These are phyloP conservation scores for Macaranga tanarius DNA, from an alignment of 441 rosid genomes.

Conservation along the genomic window DNA sequence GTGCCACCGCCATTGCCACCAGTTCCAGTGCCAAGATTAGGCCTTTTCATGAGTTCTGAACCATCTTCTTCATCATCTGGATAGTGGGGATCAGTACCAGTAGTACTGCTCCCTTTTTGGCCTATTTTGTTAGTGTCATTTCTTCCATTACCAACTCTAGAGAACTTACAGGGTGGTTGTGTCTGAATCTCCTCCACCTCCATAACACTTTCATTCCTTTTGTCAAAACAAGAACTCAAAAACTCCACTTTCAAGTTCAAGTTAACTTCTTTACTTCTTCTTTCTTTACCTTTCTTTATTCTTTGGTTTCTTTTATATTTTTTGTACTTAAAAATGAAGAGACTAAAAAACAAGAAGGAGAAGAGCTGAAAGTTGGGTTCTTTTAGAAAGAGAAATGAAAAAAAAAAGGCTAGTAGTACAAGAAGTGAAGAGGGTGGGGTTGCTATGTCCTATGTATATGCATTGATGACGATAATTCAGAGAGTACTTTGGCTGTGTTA, in stretches of 20 bases:
- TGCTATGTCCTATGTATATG: slow-evolving; percentile 58
- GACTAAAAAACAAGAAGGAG: not conserved
- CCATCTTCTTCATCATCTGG: slow-evolving; percentile 56
- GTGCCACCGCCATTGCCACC: slow-evolving; percentile 29
- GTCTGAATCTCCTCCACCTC: slow-evolving; percentile 72
- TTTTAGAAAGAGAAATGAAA: slow-evolving; percentile 26
- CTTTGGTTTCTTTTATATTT: not conserved
- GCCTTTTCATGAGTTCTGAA: slow-evolving; percentile 46
- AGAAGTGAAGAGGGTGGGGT: slow-evolving; percentile 45
- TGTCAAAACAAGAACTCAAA: slow-evolving; percentile 20
- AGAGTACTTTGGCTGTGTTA: slow-evolving; percentile 39
- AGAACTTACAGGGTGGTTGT: slow-evolving; percentile 58
- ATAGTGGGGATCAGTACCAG: slow-evolving; percentile 23
- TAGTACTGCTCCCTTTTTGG: slow-evolving; percentile 28
- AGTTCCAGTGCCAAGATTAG: slow-evolving; percentile 24
- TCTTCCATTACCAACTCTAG: slow-evolving; percentile 50
- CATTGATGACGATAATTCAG: slow-evolving; percentile 74
- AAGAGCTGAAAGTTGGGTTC: slow-evolving; percentile 15
- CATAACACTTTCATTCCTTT: slow-evolving; percentile 88
- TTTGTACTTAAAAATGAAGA: not conserved
- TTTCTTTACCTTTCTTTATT: not conserved
- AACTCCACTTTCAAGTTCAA: slow-evolving; percentile 12
- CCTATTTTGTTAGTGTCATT: slow-evolving; percentile 38
- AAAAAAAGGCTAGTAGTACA: slow-evolving; percentile 3
- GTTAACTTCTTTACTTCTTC: not conserved